These are phyloP conservation scores for Xylaria digitata DNA, from an alignment of 2,329 filamentous ascomycete species.

Conservation along the genomic window DNA sequence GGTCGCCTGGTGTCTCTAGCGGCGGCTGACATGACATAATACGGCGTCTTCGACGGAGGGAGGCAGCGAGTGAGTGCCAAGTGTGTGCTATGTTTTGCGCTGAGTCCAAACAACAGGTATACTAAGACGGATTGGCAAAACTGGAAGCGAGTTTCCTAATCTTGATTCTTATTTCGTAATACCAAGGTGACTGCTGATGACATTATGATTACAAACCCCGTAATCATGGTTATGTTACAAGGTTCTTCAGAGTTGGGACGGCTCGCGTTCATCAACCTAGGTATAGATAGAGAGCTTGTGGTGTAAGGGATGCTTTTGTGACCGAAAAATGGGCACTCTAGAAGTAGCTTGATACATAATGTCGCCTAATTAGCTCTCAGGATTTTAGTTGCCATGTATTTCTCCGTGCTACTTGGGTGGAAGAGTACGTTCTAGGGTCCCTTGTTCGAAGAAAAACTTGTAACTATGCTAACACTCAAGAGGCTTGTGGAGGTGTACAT, in stretches of 20 bases:
- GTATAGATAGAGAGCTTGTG: not conserved
- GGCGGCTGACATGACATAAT: too few relatives aligned
- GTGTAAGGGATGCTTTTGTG: not conserved
- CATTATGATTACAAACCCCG: slow-evolving; percentile 10
- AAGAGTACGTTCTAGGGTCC: not conserved
- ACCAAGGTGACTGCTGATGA: slow-evolving; percentile 13
- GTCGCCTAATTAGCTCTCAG: not conserved
- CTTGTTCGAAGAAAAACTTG: not conserved
- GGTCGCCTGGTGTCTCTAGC: too few relatives aligned
- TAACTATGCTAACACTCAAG: not conserved
- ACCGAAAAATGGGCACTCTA: not conserved
- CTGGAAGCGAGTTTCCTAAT: not conserved
- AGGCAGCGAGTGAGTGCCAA: not conserved
- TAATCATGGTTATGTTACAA: slow-evolving; percentile 12
- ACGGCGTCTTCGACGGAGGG: too few relatives aligned
- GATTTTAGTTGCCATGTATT: not conserved
- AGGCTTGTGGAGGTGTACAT: not conserved
- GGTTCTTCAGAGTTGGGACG: not conserved
- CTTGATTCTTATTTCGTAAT: slow-evolving; percentile 13
- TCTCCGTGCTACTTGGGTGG: not conserved
- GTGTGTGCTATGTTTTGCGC: not conserved
- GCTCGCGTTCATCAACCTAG: not conserved
- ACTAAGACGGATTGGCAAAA: not conserved
- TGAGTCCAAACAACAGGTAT: slow-evolving; percentile 8
- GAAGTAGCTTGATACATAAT: not conserved